Evolutionary conservation across 768 basidiomycete species (phyloP).

Genomic region (Phaffia australis): DNA sequence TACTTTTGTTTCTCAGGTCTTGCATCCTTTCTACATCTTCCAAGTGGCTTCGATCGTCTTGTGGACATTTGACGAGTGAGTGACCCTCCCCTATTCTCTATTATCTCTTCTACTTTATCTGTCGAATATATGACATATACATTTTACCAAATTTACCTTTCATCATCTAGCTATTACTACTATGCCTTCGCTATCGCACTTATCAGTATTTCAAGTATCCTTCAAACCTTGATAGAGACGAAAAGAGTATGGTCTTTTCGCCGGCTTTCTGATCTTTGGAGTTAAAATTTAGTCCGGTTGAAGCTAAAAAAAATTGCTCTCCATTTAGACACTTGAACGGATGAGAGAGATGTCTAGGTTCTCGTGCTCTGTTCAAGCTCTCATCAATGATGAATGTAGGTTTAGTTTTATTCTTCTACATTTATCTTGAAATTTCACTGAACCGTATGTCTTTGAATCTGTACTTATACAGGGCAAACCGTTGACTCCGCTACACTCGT

Average conservation of each 20-base stretch:
- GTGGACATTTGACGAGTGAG: conserved; percentile 81
- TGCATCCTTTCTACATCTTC: conserved; percentile 97
- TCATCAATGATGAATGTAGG: conserved; percentile 63
- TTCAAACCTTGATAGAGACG: conserved; percentile 80
- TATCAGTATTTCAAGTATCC: conserved; percentile 73
- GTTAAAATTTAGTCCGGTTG: neutral
- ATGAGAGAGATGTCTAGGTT: conserved; percentile 97
- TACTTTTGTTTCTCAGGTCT: conserved; percentile 46
- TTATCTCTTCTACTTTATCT: neutral
- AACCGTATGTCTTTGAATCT: neutral
- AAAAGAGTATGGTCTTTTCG: conserved; percentile 43
- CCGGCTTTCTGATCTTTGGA: conserved; percentile 6
- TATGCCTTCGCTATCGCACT: conserved; percentile 94
- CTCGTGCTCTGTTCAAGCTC: conserved; percentile 61
- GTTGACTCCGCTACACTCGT: conserved; percentile 68
- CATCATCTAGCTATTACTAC: conserved; percentile 42
- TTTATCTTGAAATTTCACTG: neutral
- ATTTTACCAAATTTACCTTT: neutral
- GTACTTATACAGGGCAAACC: conserved; percentile 49
- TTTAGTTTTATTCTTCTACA: conserved; percentile 14
- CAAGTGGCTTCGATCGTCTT: conserved; percentile 89
- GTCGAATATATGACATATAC: neutral
- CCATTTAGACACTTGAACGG: conserved; percentile 62
- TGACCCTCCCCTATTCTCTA: neutral
- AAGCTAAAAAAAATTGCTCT: neutral